These are phyloP conservation scores for Aspergillus flavus DNA, from an alignment of 2,329 filamentous ascomycete genomes.

Conservation along the genomic window DNA sequence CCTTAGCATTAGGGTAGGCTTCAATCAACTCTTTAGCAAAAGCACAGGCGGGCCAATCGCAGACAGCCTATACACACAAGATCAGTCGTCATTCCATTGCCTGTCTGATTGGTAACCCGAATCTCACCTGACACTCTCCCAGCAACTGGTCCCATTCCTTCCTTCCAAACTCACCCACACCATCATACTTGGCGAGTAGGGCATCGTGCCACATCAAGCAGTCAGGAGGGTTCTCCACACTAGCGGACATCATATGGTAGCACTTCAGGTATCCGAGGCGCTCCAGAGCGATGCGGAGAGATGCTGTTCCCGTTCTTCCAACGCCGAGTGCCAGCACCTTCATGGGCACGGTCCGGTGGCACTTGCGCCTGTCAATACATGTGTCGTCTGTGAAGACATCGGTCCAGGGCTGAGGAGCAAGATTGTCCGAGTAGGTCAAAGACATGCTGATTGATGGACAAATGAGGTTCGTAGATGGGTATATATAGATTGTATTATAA, in stretches of 20 bases:
- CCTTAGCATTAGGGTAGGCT: conserved; percentile 72
- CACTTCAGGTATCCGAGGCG: conserved; percentile 68
- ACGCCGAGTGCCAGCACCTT: conserved; percentile 70
- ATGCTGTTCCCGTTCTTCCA: conserved; percentile 71
- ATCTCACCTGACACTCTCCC: conserved; percentile 57
- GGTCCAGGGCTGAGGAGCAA: conserved; percentile 44
- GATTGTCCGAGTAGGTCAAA: conserved; percentile 39
- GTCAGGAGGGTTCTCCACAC: conserved; percentile 69
- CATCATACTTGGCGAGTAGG: conserved; percentile 64
- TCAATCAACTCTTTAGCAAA: conserved; percentile 72
- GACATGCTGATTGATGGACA: conserved; percentile 30
- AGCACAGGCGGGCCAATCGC: conserved; percentile 68
- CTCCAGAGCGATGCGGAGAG: conserved; percentile 66
- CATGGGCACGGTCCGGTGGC: conserved; percentile 70
- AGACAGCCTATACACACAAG: conserved; percentile 55
- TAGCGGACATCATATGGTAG: conserved; percentile 74
- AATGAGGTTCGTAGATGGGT: background rate
- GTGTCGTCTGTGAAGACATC: conserved; percentile 64
- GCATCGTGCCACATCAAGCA: conserved; percentile 72
- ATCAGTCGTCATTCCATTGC: conserved; percentile 12
- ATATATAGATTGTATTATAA: background rate
- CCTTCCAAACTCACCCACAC: conserved; percentile 63
- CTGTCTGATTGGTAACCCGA: background rate
- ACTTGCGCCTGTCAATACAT: conserved; percentile 67
- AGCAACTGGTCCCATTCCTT: conserved; percentile 71